Evolutionary conservation across 306 rosid genomes (phyloP).

Genomic region (Cicer bijugum): DNA sequence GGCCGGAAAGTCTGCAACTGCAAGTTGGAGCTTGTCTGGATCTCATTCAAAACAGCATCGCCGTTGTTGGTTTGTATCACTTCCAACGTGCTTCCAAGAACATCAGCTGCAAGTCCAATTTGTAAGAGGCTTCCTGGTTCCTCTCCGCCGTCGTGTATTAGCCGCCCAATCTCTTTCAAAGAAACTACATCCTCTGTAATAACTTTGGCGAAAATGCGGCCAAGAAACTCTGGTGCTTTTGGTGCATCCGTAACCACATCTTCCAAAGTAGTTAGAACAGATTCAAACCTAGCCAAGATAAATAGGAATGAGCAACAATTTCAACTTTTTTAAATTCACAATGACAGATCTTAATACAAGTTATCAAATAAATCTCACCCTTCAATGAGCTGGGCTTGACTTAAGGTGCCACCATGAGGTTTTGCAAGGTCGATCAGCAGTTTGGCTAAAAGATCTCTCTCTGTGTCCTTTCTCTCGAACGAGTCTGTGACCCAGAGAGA

Average conservation of each 20-base stretch:
- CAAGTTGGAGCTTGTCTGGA: conserved; percentile 55
- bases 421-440: conserved; percentile 68
- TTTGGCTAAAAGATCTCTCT: conserved; percentile 75
- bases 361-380: conserved; percentile 59
- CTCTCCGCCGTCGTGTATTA: conserved; percentile 72
- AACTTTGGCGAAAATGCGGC: conserved; percentile 60
- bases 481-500: conserved; percentile 85
- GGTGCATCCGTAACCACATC: conserved; percentile 83
- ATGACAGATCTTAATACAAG: background rate
- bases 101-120: conserved; percentile 72
- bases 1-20: conserved; percentile 68
- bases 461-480: conserved; percentile 75
- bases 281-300: conserved; percentile 60
- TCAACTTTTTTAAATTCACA: background rate
- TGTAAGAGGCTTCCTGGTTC: conserved; percentile 61
- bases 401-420: conserved; percentile 60
- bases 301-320: background rate
- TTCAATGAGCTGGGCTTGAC: conserved; percentile 64
- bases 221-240: conserved; percentile 73
- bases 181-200: conserved; percentile 65
- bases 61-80: conserved; percentile 64
- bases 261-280: conserved; percentile 66
- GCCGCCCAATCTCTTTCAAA: conserved; percentile 64
- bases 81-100: conserved; percentile 75
- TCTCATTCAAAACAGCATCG: conserved; percentile 57